Percentiles rank a stretch among this genome's conserved stretches.
Conservation (phyloP, 139 green algal genomes). For the Chlamydomonas sp. region DNA sequence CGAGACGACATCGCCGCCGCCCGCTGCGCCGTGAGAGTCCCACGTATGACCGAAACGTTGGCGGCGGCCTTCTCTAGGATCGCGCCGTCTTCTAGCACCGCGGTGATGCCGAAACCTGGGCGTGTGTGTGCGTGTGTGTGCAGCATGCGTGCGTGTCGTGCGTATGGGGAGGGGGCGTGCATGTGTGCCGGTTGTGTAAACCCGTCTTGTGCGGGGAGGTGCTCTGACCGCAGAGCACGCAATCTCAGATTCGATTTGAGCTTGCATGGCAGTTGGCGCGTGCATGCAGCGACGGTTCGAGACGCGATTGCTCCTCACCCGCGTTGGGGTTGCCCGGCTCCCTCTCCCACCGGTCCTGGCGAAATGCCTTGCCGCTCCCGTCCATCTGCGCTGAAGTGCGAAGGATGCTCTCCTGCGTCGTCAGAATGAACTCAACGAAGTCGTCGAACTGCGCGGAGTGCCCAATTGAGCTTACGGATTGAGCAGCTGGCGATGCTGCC, state of each 20-base stretch:
- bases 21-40: constrained; percentile 53
- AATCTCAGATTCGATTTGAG: no score
- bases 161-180: no score
- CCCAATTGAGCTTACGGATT: no score
- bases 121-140: background rate
- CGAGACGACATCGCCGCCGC: constrained; percentile 63
- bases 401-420: constrained; percentile 38
- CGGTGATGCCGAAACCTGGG: constrained; percentile 81
- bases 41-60: constrained; percentile 72
- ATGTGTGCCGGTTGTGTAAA: no score
- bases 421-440: constrained; percentile 45
- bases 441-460: constrained; percentile 28
- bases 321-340: constrained; percentile 31
- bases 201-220: no score
- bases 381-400: constrained; percentile 43
- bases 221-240: no score
- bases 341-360: constrained; percentile 55
- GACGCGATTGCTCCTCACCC: no score
- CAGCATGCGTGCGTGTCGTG: no score
- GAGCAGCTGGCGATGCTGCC: background rate
- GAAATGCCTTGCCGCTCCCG: constrained; percentile 44
- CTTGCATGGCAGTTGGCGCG: no score
- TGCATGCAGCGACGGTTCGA: no score
- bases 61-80: constrained; percentile 89
- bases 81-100: constrained; percentile 80